phyloP scores from a whole-genome alignment of 164 flowering plant species.

The Tetrastigma voinierianum region DNA sequence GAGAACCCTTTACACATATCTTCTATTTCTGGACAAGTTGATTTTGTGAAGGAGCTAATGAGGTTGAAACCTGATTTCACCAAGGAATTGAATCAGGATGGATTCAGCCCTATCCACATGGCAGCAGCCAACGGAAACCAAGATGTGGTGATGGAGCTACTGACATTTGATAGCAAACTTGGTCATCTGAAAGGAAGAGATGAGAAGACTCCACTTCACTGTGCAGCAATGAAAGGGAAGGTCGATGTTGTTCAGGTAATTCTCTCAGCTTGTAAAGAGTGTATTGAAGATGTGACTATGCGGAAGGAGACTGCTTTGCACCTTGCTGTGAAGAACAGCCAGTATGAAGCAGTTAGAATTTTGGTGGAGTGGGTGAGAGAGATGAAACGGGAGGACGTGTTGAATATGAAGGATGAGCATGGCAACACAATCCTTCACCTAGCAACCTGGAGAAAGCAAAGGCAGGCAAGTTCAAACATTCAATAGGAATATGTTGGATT shows the following conservation, averaged over 20 bases:
- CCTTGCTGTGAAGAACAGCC: slow-evolving; percentile 35
- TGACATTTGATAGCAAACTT: slow-evolving; percentile 12
- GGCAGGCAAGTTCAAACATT: slow-evolving; percentile 21
- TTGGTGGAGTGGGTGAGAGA: slow-evolving; percentile 22
- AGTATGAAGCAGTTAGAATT: slow-evolving; percentile 21
- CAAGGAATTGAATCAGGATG: slow-evolving; percentile 32
- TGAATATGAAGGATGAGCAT: slow-evolving; percentile 28
- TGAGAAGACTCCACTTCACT: slow-evolving; percentile 32
- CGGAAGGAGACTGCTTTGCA: slow-evolving; percentile 39
- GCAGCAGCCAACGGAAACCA: slow-evolving; percentile 24
- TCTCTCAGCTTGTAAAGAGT: slow-evolving; percentile 15
- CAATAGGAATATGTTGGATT: neutral
- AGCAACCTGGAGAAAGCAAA: slow-evolving; percentile 31
- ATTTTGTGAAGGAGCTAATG: slow-evolving; percentile 27
- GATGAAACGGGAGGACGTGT: slow-evolving; percentile 11
- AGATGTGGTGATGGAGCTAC: slow-evolving; percentile 28
- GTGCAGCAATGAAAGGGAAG: slow-evolving; percentile 35
- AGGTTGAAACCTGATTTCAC: slow-evolving; percentile 26
- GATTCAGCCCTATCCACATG: slow-evolving; percentile 38
- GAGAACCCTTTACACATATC: slow-evolving; percentile 39
- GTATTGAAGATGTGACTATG: slow-evolving; percentile 22
- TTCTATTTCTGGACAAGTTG: slow-evolving; percentile 26
- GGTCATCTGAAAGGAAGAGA: slow-evolving; percentile 28
- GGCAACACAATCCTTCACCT: slow-evolving; percentile 44
- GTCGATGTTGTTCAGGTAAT: slow-evolving; percentile 23